phyloP scores from a whole-genome alignment of 1,284 basidiomycete genomes.

The Puccinia hordei region DNA sequence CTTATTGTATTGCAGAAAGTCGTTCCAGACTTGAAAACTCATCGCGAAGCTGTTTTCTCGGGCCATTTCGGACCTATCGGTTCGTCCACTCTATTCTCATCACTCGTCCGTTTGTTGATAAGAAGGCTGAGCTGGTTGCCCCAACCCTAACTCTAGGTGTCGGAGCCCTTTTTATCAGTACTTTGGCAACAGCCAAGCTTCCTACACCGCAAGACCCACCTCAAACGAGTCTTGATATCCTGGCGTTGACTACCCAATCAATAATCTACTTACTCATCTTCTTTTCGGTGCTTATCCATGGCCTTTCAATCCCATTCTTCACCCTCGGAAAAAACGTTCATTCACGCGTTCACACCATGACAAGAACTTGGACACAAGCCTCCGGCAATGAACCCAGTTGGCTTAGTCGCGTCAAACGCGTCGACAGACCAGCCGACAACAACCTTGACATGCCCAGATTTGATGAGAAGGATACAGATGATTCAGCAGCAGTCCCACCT shows the following conservation, averaged over 20 bases:
- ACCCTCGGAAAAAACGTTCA: slow-evolving; percentile 84
- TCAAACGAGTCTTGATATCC: slow-evolving; percentile 67
- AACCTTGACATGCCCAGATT: not conserved
- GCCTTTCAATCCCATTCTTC: slow-evolving; percentile 88
- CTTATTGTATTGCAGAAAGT: slow-evolving; percentile 80
- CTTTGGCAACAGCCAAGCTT: slow-evolving; percentile 70
- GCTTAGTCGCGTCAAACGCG: slow-evolving; percentile 45
- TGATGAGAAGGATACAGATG: not conserved
- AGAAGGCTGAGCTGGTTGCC: not conserved
- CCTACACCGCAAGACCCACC: slow-evolving; percentile 66
- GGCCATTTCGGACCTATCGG: slow-evolving; percentile 76
- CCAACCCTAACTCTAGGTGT: slow-evolving; percentile 54
- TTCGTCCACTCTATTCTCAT: not conserved
- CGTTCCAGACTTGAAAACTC: slow-evolving; percentile 90
- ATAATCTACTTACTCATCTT: slow-evolving; percentile 90
- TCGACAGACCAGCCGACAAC: slow-evolving; percentile 22
- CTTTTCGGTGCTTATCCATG: slow-evolving; percentile 74
- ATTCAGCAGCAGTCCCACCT: slow-evolving; percentile 11
- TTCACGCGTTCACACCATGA: slow-evolving; percentile 83
- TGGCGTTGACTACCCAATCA: slow-evolving; percentile 78
- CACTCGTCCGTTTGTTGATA: not conserved
- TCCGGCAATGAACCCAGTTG: slow-evolving; percentile 54
- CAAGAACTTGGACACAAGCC: slow-evolving; percentile 67
- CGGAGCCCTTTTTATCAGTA: slow-evolving; percentile 82
- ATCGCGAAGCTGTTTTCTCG: slow-evolving; percentile 74